Evolutionary conservation across 1,139 yeast genomes (phyloP), one percentile per base, ranked within the genome.

Genomic region (Saccharomycopsis phalli): DNA sequence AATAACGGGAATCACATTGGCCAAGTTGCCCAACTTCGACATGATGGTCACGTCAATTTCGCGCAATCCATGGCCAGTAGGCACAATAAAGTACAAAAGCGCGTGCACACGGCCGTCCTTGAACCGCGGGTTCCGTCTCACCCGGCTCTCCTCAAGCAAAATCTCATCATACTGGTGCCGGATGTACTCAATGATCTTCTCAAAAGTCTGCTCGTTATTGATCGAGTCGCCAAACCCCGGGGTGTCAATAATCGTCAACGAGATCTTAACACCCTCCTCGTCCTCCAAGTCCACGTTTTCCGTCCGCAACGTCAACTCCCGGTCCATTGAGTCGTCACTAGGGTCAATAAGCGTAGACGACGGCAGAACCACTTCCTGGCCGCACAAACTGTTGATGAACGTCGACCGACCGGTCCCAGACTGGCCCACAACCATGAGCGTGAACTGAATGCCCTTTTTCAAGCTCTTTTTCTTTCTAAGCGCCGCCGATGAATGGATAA

Each of bases 121-220:
- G 51, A 81, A 81, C 42, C 87, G 62, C 23, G 93, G 93, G 53
- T 81, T 81, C 71, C 98, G 76, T 61, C 83, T 78, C 50, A 91
- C 84, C 49, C 94, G 73, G 14, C 94, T 80, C 59, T 91, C 97
- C 60, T 91, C 97, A 11, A 84, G 79, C 50, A 91, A 70, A 31
- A 88, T 93, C 52, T 82, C 86, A 60, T 91, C 98, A 56, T 79
- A 81, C 58, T 81, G 91, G 55, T 79, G 86, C 52, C 77, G 79
- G 50, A 81, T 66, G 54, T 75, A 80, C 55, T 79, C 83, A 39
- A 78, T 81, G 48, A 81, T 73, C 47, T 80, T 71, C 37, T 67
- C 69, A 55, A 81, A 80, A 56, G 65, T 69, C 44, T 67, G 52
- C 38, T 76, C 75, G 55, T 80, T 80, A 53, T 81, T 79, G 51